Evolutionary conservation across 2,329 filamentous ascomycete genomes (phyloP), one percentile per base, ranked within the genome.

Genomic region (Hypoxylon sp.): DNA sequence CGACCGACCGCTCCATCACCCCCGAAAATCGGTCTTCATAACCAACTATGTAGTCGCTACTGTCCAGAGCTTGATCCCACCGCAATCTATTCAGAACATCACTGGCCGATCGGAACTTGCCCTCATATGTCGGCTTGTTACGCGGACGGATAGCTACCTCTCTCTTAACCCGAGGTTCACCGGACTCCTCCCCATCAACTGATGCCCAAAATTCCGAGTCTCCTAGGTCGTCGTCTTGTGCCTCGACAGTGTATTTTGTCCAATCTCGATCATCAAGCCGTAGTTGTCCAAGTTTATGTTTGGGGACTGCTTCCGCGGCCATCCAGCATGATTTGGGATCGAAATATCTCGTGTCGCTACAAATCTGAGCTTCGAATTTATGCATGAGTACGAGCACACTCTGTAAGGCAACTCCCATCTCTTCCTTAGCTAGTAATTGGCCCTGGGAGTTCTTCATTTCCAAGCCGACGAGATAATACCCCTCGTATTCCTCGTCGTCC

Each of bases 401-500:
- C 26, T 80, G 81, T 2, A 84, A 79, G 1, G 82, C 80, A 3
- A 78, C 67, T 55, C 81, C 81, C 10, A 81, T 77, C 17, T 86
- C 82, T 3, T 86, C 81, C 56, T 78, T 81, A 2, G 74, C 71
- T 64, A 77, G 76, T 2, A 68, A 59, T 13, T 72, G 57, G 11
- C 56, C 59, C 5, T 72, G 68, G 3, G 70, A 62, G 6, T 68
- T 67, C 57, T 78, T 75, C 31, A 72, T 72, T 10, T 83, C 81
- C 11, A 92, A 80, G 0, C 90, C 90, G 19, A 91, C 82, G 2
- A 92, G 82, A 74, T 91, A 91, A 68, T 83, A 88, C 2, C 87
- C 87, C 39, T 88, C 83, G 68, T 88, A 89, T 65, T 90, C 87
- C 31, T 24, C 74, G 63, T 72, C 76, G 0, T 80, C 74, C 3